Evolutionary conservation across 2,329 filamentous ascomycete species (phyloP).

Genomic region (Mycosphaerelloides madeirae): DNA sequence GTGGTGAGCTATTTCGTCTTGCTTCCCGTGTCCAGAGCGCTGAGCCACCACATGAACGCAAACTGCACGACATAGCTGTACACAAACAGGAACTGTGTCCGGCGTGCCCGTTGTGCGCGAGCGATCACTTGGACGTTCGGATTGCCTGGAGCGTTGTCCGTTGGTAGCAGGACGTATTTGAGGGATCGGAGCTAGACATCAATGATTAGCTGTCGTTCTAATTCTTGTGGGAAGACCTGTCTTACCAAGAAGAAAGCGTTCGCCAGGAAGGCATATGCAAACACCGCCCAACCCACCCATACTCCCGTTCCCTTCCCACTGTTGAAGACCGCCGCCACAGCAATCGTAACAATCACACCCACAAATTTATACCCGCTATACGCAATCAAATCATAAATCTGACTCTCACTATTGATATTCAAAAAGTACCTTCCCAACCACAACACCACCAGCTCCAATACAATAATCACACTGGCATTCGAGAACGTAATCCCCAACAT

Average conservation of each 20-base stretch:
- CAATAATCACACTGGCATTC: conserved; percentile 73
- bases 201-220: background rate
- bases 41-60: conserved; percentile 85
- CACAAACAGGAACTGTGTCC: conserved; percentile 87
- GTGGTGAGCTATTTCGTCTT: conserved; percentile 5
- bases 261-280: conserved; percentile 85
- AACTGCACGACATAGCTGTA: conserved; percentile 95
- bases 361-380: conserved; percentile 99
- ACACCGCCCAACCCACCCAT: conserved; percentile 83
- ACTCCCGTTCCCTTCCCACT: conserved; percentile 77
- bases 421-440: conserved; percentile 92
- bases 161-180: conserved; percentile 91
- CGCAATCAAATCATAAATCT: conserved; percentile 87
- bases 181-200: conserved; percentile 75
- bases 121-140: conserved; percentile 69
- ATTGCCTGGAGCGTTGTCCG: conserved; percentile 61
- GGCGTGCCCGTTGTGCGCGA: conserved; percentile 76
- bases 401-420: conserved; percentile 88
- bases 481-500: conserved; percentile 85
- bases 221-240: background rate
- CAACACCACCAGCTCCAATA: conserved; percentile 82
- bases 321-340: conserved; percentile 71
- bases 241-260: conserved; percentile 90
- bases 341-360: conserved; percentile 84
- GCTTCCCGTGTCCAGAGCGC: conserved; percentile 38